Base-by-base conservation (phyloP, 192 early-diverging fungal species). In the Phlyctochytrium arcticum region DNA sequence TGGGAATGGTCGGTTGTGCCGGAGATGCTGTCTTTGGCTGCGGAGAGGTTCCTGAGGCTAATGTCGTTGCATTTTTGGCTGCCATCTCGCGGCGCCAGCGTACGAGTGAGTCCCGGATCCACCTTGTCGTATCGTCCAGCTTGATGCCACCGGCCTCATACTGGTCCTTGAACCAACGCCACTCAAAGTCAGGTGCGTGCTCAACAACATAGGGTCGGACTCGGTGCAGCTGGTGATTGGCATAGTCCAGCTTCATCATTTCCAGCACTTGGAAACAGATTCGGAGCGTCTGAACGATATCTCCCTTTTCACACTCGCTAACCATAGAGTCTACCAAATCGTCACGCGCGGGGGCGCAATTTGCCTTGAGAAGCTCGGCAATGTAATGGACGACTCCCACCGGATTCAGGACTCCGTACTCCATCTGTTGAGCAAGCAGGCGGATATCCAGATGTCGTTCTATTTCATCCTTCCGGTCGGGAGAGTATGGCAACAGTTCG, bases 181-280 rank as follows among this genome's bases (percentile, higher is more conserved):
- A 81, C 71, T 90, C 88, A 65, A 83, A 90, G 6, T 82, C 77
- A 3, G 80, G 73, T 12, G 88, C 83, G 17, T 87, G 81, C 49
- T 85, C 77, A 23, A 87, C 72, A 60, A 90, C 85, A 74, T 81
- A 86, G 27, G 83, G 86, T 61, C 86, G 75, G 48, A 89, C 79
- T 61, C 82, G 68, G 49, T 81, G 77, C 19, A 90, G 74, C 71
- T 87, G 82, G 57, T 80, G 78, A 61, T 90, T 90, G 21, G 83
- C 81, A 58, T 77, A 85, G 36, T 85, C 83, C 51, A 85, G 69
- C 55, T 83, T 83, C 83, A 85, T 85, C 34, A 84, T 48, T 65
- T 95, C 88, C 54, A 91, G 65, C 59, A 89, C 73, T 35, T 90
- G 87, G 71, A 92, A 93, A 48, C 88, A 90, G 37, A 77, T 73